phyloP scores from a whole-genome alignment of 192 early-diverging fungal species.

The Umbelopsis ramanniana region DNA sequence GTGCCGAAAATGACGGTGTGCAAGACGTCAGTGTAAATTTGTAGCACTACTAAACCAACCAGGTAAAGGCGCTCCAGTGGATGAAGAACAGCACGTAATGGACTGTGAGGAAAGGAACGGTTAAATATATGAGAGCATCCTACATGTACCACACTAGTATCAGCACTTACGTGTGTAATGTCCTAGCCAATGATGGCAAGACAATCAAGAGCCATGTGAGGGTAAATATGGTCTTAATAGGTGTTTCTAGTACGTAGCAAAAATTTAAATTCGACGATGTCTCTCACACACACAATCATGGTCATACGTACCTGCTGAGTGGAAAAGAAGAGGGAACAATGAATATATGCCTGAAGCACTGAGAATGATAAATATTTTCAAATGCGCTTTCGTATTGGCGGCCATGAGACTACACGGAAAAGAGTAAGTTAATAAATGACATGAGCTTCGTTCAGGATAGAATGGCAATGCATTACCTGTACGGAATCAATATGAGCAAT shows the following conservation, averaged over 20 bases:
- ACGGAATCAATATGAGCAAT: constrained; percentile 74
- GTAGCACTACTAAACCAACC: constrained; percentile 46
- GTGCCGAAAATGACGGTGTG: constrained; percentile 57
- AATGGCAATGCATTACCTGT: constrained; percentile 46
- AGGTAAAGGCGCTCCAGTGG: constrained; percentile 61
- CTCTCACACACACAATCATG: neutral
- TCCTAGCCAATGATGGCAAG: constrained; percentile 24
- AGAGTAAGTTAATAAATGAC: neutral
- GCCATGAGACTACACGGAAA: constrained; percentile 51
- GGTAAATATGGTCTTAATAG: constrained; percentile 37
- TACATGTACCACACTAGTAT: neutral
- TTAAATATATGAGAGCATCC: neutral
- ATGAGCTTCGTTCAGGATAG: no score
- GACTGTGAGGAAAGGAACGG: neutral
- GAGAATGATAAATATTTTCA: constrained; percentile 66
- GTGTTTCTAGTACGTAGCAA: constrained; percentile 31
- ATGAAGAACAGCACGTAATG: constrained; percentile 23
- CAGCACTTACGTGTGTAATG: constrained; percentile 34
- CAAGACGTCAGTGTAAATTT: constrained; percentile 57
- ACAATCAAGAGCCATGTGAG: constrained; percentile 37
- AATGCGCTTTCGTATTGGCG: constrained; percentile 45
- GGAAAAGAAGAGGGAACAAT: constrained; percentile 75
- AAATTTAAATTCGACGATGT: neutral
- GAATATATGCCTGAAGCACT: constrained; percentile 64
- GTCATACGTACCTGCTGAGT: constrained; percentile 55